Conservation (phyloP, 192 early-diverging fungal species). For the Endogone sp. region DNA sequence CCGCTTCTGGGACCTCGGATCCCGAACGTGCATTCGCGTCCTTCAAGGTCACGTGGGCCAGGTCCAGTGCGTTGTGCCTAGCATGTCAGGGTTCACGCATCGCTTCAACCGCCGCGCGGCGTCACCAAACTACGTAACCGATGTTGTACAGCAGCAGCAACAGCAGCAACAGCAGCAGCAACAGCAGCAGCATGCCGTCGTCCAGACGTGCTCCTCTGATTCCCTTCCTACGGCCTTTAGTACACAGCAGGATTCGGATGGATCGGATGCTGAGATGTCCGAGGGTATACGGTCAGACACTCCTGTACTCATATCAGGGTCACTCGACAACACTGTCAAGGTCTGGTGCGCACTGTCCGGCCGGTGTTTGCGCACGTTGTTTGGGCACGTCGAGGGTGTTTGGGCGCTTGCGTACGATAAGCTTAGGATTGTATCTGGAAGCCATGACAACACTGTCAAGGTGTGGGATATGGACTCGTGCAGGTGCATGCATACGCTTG, state of each 20-base stretch:
- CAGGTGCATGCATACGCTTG: conserved; percentile 61
- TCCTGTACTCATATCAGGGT: conserved; percentile 74
- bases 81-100: conserved; percentile 26
- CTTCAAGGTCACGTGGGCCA: conserved; percentile 73
- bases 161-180: conserved; percentile 10
- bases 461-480: conserved; percentile 73
- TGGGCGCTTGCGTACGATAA: conserved; percentile 81
- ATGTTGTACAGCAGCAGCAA: conserved; percentile 4
- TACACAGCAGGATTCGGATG: not conserved
- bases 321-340: conserved; percentile 81
- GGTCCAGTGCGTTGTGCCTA: conserved; percentile 51
- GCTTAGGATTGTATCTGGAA: conserved; percentile 61
- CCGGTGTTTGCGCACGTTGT: conserved; percentile 67
- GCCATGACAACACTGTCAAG: conserved; percentile 68
- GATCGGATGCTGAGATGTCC: not conserved
- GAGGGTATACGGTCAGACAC: conserved; percentile 18
- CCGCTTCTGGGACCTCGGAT: conserved; percentile 79
- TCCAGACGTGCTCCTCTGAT: not conserved
- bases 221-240: not conserved
- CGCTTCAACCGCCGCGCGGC: conserved; percentile 19
- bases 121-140: not conserved
- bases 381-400: conserved; percentile 79
- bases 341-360: conserved; percentile 91
- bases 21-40: conserved; percentile 61
- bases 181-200: conserved; percentile 29